These are phyloP conservation scores for Hansenula lynferdii DNA, from an alignment of 1,139 yeast species.

Conservation along the genomic window DNA sequence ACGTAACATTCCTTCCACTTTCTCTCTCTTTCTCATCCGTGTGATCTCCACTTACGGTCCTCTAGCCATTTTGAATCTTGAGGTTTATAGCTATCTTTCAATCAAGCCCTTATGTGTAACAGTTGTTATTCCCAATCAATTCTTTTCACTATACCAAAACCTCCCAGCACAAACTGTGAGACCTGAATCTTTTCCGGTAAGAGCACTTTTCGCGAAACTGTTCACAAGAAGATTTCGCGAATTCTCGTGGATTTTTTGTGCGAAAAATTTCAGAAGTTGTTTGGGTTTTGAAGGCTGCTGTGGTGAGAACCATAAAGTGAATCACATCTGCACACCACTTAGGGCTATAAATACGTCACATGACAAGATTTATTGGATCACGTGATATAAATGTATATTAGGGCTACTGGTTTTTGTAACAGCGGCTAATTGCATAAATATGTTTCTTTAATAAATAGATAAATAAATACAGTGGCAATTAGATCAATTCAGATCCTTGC, in stretches of 20 bases:
- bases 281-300: background rate
- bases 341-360: no score
- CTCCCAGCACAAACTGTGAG: no score
- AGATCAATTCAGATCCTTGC: background rate
- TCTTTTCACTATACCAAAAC: background rate
- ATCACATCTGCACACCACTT: background rate
- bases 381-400: no score
- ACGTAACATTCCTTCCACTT: background rate
- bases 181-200: background rate
- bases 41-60: slow-evolving; percentile 61
- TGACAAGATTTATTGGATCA: no score
- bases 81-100: background rate
- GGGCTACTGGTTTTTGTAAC: background rate
- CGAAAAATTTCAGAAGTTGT: background rate
- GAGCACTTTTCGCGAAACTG: background rate
- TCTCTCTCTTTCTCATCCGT: background rate
- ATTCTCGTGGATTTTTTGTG: background rate
- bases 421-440: background rate
- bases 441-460: background rate
- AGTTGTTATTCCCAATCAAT: background rate
- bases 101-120: no score
- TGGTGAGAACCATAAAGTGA: background rate
- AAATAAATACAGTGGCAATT: background rate
- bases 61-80: slow-evolving; percentile 59
- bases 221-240: background rate